Evolutionary conservation across 371 early-diverging fungal species (phyloP).

Genomic region (Basidiobolus meristosporus): DNA sequence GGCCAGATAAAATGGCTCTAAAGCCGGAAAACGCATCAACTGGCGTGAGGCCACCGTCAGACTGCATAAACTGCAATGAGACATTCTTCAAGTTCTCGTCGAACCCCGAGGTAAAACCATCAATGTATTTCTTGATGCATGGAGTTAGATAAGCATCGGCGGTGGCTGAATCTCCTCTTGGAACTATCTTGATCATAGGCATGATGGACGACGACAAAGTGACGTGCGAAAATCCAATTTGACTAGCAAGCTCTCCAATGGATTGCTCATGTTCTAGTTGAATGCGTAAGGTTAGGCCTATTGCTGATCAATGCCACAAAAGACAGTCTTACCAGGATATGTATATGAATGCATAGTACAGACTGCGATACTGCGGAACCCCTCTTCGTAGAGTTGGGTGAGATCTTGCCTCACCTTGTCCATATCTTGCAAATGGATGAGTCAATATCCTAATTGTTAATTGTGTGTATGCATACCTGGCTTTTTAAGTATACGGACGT

Average conservation of each 20-base stretch:
- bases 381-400: slow-evolving; percentile 31
- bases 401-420: slow-evolving; percentile 29
- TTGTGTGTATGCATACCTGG: slow-evolving; percentile 24
- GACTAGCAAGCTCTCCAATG: slow-evolving; percentile 43
- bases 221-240: slow-evolving; percentile 67
- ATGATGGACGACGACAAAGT: slow-evolving; percentile 67
- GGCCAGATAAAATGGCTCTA: slow-evolving; percentile 82
- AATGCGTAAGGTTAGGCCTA: neutral
- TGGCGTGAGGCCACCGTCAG: slow-evolving; percentile 83
- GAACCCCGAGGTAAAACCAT: slow-evolving; percentile 71
- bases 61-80: slow-evolving; percentile 86
- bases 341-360: slow-evolving; percentile 88
- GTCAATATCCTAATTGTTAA: neutral
- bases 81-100: slow-evolving; percentile 42
- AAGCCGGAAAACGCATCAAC: slow-evolving; percentile 71
- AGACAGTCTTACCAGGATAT: slow-evolving; percentile 25
- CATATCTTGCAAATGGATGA: slow-evolving; percentile 14
- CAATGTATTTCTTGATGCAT: slow-evolving; percentile 62
- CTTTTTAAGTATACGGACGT: slow-evolving; percentile 36
- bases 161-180: slow-evolving; percentile 76
- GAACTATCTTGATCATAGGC: slow-evolving; percentile 89
- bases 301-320: neutral
- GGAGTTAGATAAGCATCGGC: slow-evolving; percentile 92
- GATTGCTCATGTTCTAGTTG: slow-evolving; percentile 50
- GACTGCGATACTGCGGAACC: slow-evolving; percentile 71